Evolutionary conservation across 257 asterid genomes (phyloP).

Genomic region (Mentha longifolia): DNA sequence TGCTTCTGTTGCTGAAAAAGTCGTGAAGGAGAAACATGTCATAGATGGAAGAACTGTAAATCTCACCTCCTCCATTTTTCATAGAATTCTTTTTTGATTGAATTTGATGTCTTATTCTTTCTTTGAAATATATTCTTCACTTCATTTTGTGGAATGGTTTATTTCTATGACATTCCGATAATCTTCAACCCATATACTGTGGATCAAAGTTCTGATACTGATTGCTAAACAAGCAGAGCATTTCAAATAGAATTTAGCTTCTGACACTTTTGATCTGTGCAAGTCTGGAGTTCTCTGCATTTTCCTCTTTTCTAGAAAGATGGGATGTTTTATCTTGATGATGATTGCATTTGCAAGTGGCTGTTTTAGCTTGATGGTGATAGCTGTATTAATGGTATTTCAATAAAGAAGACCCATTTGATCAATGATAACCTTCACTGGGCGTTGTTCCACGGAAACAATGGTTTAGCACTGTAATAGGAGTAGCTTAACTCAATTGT

Average conservation of each 20-base stretch:
- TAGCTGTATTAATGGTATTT: background rate
- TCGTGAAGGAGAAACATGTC: conserved; percentile 51
- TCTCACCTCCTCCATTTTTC: conserved; percentile 10
- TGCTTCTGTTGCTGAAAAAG: conserved; percentile 57
- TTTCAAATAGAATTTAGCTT: background rate
- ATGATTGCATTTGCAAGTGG: background rate
- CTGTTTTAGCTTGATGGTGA: background rate
- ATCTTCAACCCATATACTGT: conserved; percentile 11
- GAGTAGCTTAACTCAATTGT: background rate
- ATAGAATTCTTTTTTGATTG: background rate
- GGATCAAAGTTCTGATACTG: conserved; percentile 17
- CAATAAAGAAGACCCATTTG: background rate
- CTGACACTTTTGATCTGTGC: background rate
- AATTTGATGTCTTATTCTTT: conserved; percentile 2
- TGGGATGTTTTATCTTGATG: background rate
- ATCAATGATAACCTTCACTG: too few relatives aligned
- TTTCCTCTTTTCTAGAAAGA: conserved; percentile 17
- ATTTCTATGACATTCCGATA: background rate
- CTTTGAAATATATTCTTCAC: background rate
- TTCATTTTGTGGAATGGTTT: background rate
- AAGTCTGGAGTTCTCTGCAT: conserved; percentile 11
- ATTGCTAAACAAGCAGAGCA: background rate
- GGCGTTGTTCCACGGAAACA: background rate
- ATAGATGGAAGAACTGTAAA: conserved; percentile 63
- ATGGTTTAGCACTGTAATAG: background rate